A percentile compares a stretch with the other conserved stretches of the same genome.
phyloP scores from a whole-genome alignment of 306 rosid species.

The Alnus rubra region DNA sequence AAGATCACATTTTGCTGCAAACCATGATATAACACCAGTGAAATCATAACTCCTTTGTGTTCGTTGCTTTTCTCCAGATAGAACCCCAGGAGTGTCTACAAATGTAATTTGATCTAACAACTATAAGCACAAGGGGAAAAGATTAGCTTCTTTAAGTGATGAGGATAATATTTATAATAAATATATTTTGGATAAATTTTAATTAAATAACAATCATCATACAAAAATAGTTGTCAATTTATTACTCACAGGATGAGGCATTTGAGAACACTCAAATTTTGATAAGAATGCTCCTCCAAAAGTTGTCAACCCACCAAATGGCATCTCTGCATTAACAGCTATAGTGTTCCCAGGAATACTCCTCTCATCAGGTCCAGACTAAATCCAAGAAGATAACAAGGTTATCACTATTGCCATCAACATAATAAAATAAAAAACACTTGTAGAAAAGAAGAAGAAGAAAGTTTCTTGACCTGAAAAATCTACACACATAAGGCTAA shows the following conservation, averaged over 20 bases:
- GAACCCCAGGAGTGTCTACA: conserved; percentile 96
- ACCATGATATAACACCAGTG: conserved; percentile 97
- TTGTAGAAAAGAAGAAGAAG: not conserved
- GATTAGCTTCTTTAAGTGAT: not conserved
- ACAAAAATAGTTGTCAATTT: conserved; percentile 7
- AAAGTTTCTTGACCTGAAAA: not conserved
- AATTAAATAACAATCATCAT: not conserved
- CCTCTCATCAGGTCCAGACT: conserved; percentile 98
- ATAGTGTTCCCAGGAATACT: conserved; percentile 93
- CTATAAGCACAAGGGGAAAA: conserved; percentile 35
- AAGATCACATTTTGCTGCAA: conserved; percentile 94
- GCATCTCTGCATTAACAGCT: conserved; percentile 96
- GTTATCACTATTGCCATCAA: conserved; percentile 5
- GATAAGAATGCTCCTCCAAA: conserved; percentile 92
- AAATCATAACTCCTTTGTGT: conserved; percentile 93
- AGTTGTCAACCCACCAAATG: conserved; percentile 74
- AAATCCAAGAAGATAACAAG: conserved; percentile 22
- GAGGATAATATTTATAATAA: not conserved
- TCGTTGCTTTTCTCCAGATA: conserved; percentile 97
- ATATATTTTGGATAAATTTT: too few species aligned
- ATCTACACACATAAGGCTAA: not conserved
- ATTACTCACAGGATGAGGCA: conserved; percentile 93
- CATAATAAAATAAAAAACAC: not conserved
- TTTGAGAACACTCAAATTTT: conserved; percentile 87
- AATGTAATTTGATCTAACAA: conserved; percentile 76